Percentiles rank a stretch among this genome's conserved stretches.
phyloP scores from a whole-genome alignment of 345 rosid genomes.

The Arabidopsis suecica region DNA sequence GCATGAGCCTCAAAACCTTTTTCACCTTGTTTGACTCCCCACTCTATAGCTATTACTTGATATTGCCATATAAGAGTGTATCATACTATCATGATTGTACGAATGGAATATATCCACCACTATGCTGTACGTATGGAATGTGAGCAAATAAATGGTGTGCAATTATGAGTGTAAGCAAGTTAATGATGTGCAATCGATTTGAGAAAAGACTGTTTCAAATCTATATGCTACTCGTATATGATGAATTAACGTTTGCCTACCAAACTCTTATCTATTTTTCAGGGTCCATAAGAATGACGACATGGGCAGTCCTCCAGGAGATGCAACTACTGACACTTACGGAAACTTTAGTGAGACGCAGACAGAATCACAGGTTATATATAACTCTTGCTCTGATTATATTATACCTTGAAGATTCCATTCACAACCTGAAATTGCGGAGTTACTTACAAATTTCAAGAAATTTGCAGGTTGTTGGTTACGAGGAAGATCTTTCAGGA shows the following conservation, averaged over 20 bases:
- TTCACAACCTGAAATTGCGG: neutral
- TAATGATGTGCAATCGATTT: constrained; percentile 12
- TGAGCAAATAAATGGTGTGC: constrained; percentile 10
- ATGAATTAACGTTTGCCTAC: constrained; percentile 19
- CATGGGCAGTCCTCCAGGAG: constrained; percentile 44
- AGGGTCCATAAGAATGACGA: constrained; percentile 52
- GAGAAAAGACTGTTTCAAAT: constrained; percentile 18
- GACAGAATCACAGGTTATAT: constrained; percentile 89
- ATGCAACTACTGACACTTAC: constrained; percentile 48
- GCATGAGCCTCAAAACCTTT: constrained; percentile 11
- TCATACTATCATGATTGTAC: constrained; percentile 12
- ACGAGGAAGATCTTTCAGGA: constrained; percentile 96
- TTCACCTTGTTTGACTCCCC: neutral
- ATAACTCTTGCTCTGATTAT: constrained; percentile 32
- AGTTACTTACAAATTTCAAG: neutral
- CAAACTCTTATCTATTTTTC: constrained; percentile 26
- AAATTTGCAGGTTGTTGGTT: constrained; percentile 73
- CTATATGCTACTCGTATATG: constrained; percentile 2
- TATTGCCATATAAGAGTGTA: constrained; percentile 6
- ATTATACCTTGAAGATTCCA: constrained; percentile 4
- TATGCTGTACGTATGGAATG: neutral
- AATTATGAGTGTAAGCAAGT: constrained; percentile 10
- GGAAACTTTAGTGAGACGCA: constrained; percentile 93
- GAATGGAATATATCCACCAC: constrained; percentile 4
- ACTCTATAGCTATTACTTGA: neutral